Evolutionary conservation across 768 basidiomycete genomes (phyloP).

Genomic region (Myochromella boudieri): DNA sequence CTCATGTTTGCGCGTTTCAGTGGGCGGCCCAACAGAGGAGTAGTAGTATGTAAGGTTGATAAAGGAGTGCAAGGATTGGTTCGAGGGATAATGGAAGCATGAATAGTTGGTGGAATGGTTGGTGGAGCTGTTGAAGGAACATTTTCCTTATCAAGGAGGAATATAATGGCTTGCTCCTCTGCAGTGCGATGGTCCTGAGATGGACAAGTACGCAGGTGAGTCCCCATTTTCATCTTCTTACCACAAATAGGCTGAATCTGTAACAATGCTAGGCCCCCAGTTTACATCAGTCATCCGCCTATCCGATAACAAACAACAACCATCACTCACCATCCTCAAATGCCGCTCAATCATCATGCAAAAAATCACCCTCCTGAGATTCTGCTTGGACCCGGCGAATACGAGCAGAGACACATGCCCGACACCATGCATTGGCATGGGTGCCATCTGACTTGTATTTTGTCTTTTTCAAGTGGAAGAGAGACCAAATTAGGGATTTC

Average conservation of each 20-base stretch:
- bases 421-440: constrained; percentile 3
- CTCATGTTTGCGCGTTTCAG: background rate
- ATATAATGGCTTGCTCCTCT: background rate
- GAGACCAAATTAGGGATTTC: constrained; percentile 2
- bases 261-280: background rate
- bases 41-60: background rate
- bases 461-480: background rate
- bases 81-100: no score
- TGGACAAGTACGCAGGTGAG: background rate
- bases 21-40: background rate
- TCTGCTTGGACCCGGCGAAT: background rate
- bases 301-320: background rate
- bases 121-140: background rate
- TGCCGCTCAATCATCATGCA: background rate
- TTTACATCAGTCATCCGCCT: background rate
- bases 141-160: background rate
- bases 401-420: background rate
- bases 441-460: background rate
- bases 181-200: no score
- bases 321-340: background rate
- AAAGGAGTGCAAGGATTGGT: no score
- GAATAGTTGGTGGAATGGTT: background rate
- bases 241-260: background rate
- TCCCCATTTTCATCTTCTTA: background rate
- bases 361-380: background rate